Evolutionary conservation across 1,139 yeast species (phyloP).

Genomic region (Zygosaccharomyces sapae): DNA sequence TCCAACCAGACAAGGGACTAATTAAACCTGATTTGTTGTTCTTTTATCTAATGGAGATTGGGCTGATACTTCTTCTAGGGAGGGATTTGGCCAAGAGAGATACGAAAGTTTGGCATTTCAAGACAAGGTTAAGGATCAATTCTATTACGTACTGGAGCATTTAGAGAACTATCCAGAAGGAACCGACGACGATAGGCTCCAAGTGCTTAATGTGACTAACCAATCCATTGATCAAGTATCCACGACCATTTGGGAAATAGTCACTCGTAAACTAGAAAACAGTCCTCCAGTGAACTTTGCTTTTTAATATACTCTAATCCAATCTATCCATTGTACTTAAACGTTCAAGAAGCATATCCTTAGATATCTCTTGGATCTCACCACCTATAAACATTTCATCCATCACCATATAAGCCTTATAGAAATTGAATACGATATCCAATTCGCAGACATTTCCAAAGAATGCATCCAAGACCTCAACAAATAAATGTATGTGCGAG

Average conservation of each 20-base stretch:
- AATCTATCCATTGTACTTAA: slow-evolving; percentile 47
- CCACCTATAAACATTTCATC: slow-evolving; percentile 80
- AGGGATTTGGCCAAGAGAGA: slow-evolving; percentile 89
- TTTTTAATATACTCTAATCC: slow-evolving; percentile 37
- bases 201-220: slow-evolving; percentile 55
- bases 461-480: slow-evolving; percentile 80
- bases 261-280: slow-evolving; percentile 4
- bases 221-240: slow-evolving; percentile 53
- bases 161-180: slow-evolving; percentile 20
- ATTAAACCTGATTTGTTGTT: slow-evolving; percentile 83
- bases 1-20: slow-evolving; percentile 74
- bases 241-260: slow-evolving; percentile 12
- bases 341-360: slow-evolving; percentile 52
- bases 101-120: slow-evolving; percentile 80
- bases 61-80: slow-evolving; percentile 51
- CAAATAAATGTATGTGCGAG: slow-evolving; percentile 82
- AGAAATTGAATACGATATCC: slow-evolving; percentile 79
- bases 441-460: slow-evolving; percentile 92
- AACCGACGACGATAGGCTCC: slow-evolving; percentile 35
- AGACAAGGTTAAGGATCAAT: slow-evolving; percentile 56
- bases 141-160: slow-evolving; percentile 45
- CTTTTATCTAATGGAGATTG: slow-evolving; percentile 61
- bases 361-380: slow-evolving; percentile 71
- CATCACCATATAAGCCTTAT: slow-evolving; percentile 62
- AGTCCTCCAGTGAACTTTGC: slow-evolving; percentile 3